These are phyloP conservation scores for Xylariaceae sp. DNA, from an alignment of 2,329 filamentous ascomycete genomes.

Conservation along the genomic window DNA sequence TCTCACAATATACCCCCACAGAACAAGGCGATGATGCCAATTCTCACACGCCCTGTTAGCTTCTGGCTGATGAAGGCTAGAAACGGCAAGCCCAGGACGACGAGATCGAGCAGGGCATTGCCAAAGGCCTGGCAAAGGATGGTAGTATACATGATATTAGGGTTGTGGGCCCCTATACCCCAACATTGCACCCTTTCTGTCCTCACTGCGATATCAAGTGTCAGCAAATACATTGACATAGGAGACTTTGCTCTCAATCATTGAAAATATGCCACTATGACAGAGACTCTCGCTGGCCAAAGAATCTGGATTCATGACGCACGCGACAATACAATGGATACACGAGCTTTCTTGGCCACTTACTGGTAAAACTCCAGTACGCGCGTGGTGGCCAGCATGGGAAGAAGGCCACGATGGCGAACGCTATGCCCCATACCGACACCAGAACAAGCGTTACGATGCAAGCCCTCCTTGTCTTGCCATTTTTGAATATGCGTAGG, in stretches of 20 bases:
- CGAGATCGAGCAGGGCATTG: neutral
- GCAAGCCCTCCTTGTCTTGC: neutral
- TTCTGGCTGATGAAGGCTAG: neutral
- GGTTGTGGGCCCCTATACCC: neutral
- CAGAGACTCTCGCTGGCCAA: too few species aligned
- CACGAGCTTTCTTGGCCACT: too few species aligned
- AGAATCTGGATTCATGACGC: too few species aligned
- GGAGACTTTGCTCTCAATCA: too few species aligned
- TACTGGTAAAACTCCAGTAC: too few species aligned
- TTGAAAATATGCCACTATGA: too few species aligned
- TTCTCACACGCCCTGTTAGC: neutral
- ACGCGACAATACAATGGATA: too few species aligned
- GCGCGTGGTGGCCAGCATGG: neutral
- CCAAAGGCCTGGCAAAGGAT: neutral
- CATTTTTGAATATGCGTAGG: neutral
- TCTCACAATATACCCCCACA: neutral
- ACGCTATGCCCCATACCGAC: neutral
- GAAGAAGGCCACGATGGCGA: neutral
- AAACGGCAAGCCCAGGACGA: neutral
- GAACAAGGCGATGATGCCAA: neutral
- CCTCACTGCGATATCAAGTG: too few species aligned
- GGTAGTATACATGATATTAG: neutral
- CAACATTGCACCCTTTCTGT: neutral
- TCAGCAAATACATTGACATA: too few species aligned
- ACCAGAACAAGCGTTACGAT: neutral